phyloP scores from a whole-genome alignment of 148 eudicot species.

The Suaeda aralocaspica region DNA sequence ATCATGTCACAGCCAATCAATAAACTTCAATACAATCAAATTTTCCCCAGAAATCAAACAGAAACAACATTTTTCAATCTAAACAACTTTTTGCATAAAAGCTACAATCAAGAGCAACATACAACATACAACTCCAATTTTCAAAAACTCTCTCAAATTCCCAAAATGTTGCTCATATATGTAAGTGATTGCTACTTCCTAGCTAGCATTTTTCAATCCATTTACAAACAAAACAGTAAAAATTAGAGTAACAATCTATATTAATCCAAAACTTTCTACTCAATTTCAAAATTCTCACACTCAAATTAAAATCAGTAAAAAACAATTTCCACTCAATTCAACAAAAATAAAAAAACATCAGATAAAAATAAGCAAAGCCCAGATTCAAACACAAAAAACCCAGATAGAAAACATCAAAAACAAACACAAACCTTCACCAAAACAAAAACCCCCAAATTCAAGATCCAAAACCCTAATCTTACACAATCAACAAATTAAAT shows the following conservation, averaged over 20 bases:
- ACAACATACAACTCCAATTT: background rate
- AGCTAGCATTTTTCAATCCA: background rate
- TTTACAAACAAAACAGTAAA: background rate
- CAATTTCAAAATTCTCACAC: background rate
- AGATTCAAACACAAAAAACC: background rate
- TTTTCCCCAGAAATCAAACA: background rate
- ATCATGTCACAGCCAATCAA: background rate
- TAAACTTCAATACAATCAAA: background rate
- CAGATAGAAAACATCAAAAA: constrained; percentile 5
- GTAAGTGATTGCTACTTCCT: background rate
- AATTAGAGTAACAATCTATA: background rate
- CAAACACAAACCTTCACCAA: background rate
- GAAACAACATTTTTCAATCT: background rate
- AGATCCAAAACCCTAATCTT: constrained; percentile 14
- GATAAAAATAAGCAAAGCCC: background rate
- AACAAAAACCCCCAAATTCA: background rate
- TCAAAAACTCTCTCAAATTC: background rate
- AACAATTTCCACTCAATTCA: background rate
- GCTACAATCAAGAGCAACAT: background rate
- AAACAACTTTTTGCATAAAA: background rate
- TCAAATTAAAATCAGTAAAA: no score
- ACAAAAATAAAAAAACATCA: background rate
- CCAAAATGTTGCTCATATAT: background rate
- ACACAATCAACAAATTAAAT: background rate
- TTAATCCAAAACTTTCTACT: background rate